Evolutionary conservation across 805 yeast genomes (phyloP), one percentile per base, ranked within the genome.

Genomic region (Saccharomyces eubayanus): DNA sequence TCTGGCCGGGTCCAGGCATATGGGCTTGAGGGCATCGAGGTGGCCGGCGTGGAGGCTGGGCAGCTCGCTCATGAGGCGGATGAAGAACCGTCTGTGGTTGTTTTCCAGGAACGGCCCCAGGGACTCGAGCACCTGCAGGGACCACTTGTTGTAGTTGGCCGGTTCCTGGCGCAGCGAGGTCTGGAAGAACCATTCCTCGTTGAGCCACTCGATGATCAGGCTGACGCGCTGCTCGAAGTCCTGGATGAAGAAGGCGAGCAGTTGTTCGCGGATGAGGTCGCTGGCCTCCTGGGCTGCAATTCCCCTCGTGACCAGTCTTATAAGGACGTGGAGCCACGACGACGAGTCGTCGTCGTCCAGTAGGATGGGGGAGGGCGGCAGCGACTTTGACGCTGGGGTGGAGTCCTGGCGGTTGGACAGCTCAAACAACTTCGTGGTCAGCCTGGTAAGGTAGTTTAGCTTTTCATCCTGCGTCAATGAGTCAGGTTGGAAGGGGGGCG

Each of bases 181-280:
- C 63, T 84, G 87, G 49, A 81, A 74, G 71, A 81, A 84, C 95
- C 97, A 94, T 68, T 94, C 99, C 70, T 94, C 99, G 62, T 87
- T 91, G 53, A 94, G 72, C 99, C 99, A 94, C 57, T 87, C 90
- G 41, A 92, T 82, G 20, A 89, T 83, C 36, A 85, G 71, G 55
- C 88, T 95, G 11, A 91, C 77, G 36, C 92, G 74, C 9, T 74
- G 75, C 53, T 85, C 85, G 61, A 91, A 83, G 63, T 87, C 88
- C 10, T 78, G 83, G 62, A 88, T 74, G 53, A 89, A 84, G 65
- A 85, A 87, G 16, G 83, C 82, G 56, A 85, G 84, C 10, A 94
- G 72, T 24, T 89, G 80, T 24, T 79, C 81, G 60, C 97, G 77
- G 11, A 92, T 80, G 55, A 82, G 65, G 52, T 82, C 79, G 56